phyloP scores from a whole-genome alignment of 345 rosid genomes.

The Garcia nutans region DNA sequence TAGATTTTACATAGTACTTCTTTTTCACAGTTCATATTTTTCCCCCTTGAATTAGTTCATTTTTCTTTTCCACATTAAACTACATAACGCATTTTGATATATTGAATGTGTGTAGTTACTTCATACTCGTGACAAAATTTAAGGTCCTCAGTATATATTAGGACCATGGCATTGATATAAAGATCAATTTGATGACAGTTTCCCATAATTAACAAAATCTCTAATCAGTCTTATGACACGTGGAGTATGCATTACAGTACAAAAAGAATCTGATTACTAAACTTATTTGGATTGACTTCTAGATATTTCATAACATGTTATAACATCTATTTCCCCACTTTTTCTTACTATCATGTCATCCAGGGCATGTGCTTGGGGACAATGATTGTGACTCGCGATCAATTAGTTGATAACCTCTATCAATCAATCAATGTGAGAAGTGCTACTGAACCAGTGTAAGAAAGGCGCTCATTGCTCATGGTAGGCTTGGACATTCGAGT shows the following conservation, averaged over 20 bases:
- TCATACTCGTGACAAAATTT: neutral
- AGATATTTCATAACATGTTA: neutral
- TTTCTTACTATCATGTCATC: constrained; percentile 1
- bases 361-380: constrained; percentile 66
- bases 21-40: neutral
- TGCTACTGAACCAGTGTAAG: constrained; percentile 1
- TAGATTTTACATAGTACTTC: neutral
- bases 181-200: neutral
- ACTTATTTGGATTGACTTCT: neutral
- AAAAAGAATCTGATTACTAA: neutral
- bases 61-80: neutral
- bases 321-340: constrained; percentile 4
- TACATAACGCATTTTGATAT: neutral
- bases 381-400: constrained; percentile 29
- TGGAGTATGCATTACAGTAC: neutral
- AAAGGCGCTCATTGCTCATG: neutral
- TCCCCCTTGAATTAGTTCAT: neutral
- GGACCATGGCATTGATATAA: neutral
- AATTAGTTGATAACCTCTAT: constrained; percentile 3
- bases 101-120: neutral
- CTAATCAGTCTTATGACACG: neutral
- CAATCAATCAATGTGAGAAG: constrained; percentile 20
- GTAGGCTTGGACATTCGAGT: constrained; percentile 25
- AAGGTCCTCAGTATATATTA: neutral
- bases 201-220: neutral